Evolutionary conservation across 768 basidiomycete genomes (phyloP), one percentile per base, ranked within the genome.

Genomic region (Punctularia strigosozonata): DNA sequence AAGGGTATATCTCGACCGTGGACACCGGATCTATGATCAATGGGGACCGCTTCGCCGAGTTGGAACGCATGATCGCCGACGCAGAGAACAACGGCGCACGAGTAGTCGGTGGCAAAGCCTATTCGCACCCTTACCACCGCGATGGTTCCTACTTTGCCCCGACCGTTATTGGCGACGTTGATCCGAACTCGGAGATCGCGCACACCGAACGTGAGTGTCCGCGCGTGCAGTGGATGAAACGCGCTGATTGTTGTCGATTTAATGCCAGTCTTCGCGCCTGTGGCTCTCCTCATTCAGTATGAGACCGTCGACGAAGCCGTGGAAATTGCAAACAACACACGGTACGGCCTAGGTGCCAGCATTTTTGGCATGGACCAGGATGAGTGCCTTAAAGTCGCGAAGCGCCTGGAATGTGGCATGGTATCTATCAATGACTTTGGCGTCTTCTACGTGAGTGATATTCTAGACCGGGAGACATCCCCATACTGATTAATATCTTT

Each of bases 401-500:
- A 77, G 47, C 63, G 66, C 35, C 63, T 99, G 37, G 77, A 94
- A 38, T 92, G 89, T 50, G 94, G 94, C 33, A 98, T 99, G 95
- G 94, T 98, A 3, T 80, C 91, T 15, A 69, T 95, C 45, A 98
- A 98, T 50, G 95, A 98, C 62, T 95, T 89, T 53, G 90, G 75
- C 10, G 80, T 83, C 6, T 89, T 79, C 61, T 89, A 90, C 53
- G 78, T 86, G 52, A 65, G 78, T 65, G 6, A 23, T 23, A 25
- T 23, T 20, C 4, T 32, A n/a, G 4, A 23, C 19, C 31, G 7
- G 34, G 42, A 17, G 12, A 31, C 37, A 31, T 44, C 37, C 20
- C n/a, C n/a, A n/a, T n/a, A n/a, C n/a, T n/a, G n/a, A 44, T 41
- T 45, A 40, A 10, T 30, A 15, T 10, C 28, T 30, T 15, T 15